Conservation (phyloP, 352 stramenopile species). For the Pythium folliculosum region DNA sequence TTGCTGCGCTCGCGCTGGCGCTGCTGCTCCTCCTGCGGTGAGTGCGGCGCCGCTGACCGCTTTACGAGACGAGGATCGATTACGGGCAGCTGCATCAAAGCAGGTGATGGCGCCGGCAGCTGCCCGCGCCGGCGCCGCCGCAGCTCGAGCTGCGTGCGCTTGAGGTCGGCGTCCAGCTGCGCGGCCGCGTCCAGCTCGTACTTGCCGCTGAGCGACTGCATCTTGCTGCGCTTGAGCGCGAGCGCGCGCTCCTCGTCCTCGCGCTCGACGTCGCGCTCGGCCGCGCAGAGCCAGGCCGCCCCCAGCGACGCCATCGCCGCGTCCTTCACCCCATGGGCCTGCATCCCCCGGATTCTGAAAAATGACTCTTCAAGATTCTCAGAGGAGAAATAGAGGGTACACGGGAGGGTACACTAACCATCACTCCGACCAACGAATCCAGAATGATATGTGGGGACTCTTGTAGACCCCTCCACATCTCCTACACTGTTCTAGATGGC, state of each 20-base stretch:
- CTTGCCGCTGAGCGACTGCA: conserved; percentile 40
- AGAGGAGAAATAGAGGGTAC: too few species aligned
- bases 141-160: conserved; percentile 42
- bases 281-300: conserved; percentile 60
- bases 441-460: too few species aligned
- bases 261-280: conserved; percentile 51
- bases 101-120: neutral
- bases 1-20: neutral
- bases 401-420: neutral
- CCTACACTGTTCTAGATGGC: neutral
- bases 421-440: neutral
- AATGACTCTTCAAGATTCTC: conserved; percentile 27
- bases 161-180: conserved; percentile 57
- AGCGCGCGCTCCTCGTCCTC: conserved; percentile 45
- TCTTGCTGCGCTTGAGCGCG: conserved; percentile 17
- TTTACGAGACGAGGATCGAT: neutral
- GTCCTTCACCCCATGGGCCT: conserved; percentile 30
- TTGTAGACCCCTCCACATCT: too few species aligned
- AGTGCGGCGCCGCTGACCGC: conserved; percentile 4
- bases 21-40: conserved; percentile 36
- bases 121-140: conserved; percentile 13
- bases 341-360: conserved; percentile 23
- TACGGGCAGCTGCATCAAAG: conserved; percentile 5
- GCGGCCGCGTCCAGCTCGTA: conserved; percentile 48
- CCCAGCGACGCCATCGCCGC: conserved; percentile 41